Evolutionary conservation across 2,329 filamentous ascomycete genomes (phyloP).

Genomic region (Epichloe amarillans): DNA sequence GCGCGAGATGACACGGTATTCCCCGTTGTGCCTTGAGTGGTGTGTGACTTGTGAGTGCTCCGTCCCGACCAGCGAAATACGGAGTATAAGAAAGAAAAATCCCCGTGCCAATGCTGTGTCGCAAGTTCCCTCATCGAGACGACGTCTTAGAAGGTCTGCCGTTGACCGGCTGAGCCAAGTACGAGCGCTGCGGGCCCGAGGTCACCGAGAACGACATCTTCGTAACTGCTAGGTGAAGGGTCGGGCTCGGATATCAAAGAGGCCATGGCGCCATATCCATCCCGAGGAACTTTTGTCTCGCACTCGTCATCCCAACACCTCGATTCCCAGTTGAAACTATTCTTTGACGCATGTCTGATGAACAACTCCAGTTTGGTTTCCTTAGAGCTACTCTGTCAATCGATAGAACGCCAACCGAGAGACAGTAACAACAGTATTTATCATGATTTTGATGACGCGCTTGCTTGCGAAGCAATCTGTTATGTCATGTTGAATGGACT

Average conservation of each 20-base stretch:
- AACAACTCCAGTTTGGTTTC: background rate
- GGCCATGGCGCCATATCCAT: too few species aligned
- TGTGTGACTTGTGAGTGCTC: too few species aligned
- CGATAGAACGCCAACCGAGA: background rate
- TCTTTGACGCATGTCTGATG: background rate
- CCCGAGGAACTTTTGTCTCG: too few species aligned
- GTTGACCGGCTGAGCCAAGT: background rate
- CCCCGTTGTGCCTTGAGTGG: background rate
- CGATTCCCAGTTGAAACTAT: background rate
- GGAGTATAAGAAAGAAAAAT: background rate
- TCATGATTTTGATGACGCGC: background rate
- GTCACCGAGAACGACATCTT: too few species aligned
- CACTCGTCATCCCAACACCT: background rate
- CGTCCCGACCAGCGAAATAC: too few species aligned
- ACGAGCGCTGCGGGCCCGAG: background rate
- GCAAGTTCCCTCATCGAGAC: background rate
- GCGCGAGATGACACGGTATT: background rate
- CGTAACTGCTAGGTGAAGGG: too few species aligned
- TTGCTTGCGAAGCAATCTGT: background rate
- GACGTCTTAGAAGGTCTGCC: background rate
- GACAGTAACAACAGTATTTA: background rate
- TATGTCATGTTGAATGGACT: constrained; percentile 3
- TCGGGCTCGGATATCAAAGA: too few species aligned
- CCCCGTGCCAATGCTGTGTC: background rate
- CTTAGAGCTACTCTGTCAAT: background rate